Base-by-base conservation (phyloP, 495 filamentous ascomycete species). In the Saxophila tyrrhenica region DNA sequence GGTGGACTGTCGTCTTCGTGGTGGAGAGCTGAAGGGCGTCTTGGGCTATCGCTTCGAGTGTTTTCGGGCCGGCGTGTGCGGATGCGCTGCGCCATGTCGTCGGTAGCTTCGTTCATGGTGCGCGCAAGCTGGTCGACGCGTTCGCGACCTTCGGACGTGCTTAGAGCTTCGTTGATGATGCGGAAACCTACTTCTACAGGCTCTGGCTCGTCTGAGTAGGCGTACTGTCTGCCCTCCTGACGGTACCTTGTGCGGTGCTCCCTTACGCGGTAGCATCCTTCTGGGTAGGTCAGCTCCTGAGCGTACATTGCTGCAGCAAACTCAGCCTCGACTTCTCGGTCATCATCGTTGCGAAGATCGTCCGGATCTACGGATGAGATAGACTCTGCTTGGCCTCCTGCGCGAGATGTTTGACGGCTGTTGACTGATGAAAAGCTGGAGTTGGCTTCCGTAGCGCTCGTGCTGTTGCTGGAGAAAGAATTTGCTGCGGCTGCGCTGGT, bases 401-500 rank as follows among this genome's bases (percentile, higher is more conserved):
- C 13, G 32, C 47, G 15, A 11, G 58, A 48, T 22, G 35, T 52
- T 10, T 43, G 53, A 17, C 48, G 38, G 25, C 48, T 55, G 24
- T 15, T 35, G 29, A 35, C 29, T 5, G 29, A 35, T 35, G 29
- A 35, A 13, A 35, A 35, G 29, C 29, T 35, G 13, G 29, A 35
- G 29, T 54, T 43, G 8, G 54, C 21, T 20, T 61, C 54, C 5
- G 35, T 46, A 10, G 24, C 50, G 15, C 2, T 48, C 1, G 43
- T 57, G 29, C 45, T 25, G 19, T 24, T 48, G 7, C 52, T 47
- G 21, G 62, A 66, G 39, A 74, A 70, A 9, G 73, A 69, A 10
- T 74, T 67, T 16, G 73, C 70, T 2, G 80, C 79, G 3, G 78
- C 73, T 0, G 79, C 76, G 0, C 85, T 89, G 0, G 80, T 78